These are phyloP conservation scores for Cordyceps farinosa DNA, from an alignment of 2,329 filamentous ascomycete species.

Conservation along the genomic window DNA sequence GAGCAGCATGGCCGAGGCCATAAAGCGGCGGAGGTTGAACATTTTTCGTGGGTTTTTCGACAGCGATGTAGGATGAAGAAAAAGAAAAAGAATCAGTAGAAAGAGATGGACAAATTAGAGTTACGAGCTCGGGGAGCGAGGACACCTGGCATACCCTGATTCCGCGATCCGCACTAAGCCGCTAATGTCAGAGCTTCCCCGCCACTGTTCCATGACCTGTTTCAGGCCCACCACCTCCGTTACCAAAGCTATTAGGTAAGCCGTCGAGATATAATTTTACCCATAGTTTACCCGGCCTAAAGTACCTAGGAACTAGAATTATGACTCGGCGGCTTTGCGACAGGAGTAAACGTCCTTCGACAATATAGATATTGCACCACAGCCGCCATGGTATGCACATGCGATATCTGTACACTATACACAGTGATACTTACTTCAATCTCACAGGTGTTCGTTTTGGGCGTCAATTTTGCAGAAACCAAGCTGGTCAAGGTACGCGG, in stretches of 20 bases:
- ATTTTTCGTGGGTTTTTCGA: conserved; percentile 47
- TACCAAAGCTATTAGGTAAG: conserved; percentile 12
- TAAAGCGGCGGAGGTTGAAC: conserved; percentile 68
- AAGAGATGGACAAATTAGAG: conserved; percentile 22
- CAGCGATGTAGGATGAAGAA: conserved; percentile 5
- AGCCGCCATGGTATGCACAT: conserved; percentile 19
- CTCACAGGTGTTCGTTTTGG: conserved; percentile 74
- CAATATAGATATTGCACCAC: not conserved
- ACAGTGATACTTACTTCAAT: not conserved
- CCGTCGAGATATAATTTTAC: conserved; percentile 16
- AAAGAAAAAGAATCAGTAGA: conserved; percentile 5
- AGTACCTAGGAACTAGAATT: not conserved
- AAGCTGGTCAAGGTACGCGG: conserved; percentile 75
- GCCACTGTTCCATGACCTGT: conserved; percentile 11
- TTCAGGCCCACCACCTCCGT: conserved; percentile 12
- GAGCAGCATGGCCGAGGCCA: conserved; percentile 72
- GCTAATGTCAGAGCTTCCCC: conserved; percentile 8
- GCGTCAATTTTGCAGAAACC: conserved; percentile 78
- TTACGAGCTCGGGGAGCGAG: conserved; percentile 18
- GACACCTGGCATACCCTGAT: conserved; percentile 16
- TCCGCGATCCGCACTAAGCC: conserved; percentile 15
- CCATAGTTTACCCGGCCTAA: conserved; percentile 28
- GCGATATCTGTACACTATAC: not conserved
- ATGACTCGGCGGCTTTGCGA: not conserved
- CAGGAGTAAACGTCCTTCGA: not conserved